Conservation (phyloP, 108 stramenopile species). For the Fragilaria crotonensis region DNA sequence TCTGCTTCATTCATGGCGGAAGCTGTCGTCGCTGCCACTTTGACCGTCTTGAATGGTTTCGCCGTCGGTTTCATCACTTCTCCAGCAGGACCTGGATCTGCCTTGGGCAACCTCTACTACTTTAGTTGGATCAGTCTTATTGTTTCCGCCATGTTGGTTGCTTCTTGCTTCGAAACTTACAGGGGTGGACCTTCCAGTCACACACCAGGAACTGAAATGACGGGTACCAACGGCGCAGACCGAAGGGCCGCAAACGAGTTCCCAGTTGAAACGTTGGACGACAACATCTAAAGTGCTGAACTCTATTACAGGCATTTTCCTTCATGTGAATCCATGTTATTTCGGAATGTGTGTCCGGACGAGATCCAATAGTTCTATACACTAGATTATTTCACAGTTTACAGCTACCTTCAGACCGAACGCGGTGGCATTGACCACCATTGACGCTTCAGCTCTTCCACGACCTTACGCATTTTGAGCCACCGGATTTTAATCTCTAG, state of each 20-base stretch:
- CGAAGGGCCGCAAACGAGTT: slow-evolving; percentile 10
- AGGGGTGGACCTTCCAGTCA: not conserved
- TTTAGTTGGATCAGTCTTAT: slow-evolving; percentile 59
- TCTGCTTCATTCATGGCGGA: slow-evolving; percentile 57
- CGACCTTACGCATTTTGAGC: too few species aligned
- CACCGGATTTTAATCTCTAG: too few species aligned
- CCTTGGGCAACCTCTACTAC: slow-evolving; percentile 77
- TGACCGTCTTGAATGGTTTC: slow-evolving; percentile 47
- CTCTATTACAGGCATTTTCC: too few species aligned
- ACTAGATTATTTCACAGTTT: too few species aligned
- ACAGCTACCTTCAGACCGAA: too few species aligned
- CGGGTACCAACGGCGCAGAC: not conserved
- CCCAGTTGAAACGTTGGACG: slow-evolving; percentile 24
- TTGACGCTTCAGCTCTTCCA: too few species aligned
- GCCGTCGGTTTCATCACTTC: slow-evolving; percentile 47
- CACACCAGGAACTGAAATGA: not conserved
- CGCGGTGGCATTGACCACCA: too few species aligned
- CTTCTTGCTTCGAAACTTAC: slow-evolving; percentile 32
- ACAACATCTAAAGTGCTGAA: slow-evolving; percentile 10
- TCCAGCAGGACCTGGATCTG: slow-evolving; percentile 54
- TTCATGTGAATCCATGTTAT: too few species aligned
- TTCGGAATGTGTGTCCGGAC: too few species aligned
- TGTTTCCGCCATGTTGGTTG: slow-evolving; percentile 16
- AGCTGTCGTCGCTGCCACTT: slow-evolving; percentile 34
- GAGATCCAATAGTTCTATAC: too few species aligned